Evolutionary conservation across 2,329 filamentous ascomycete genomes (phyloP), one percentile per base, ranked within the genome.

Genomic region (Alternaria arbusti): DNA sequence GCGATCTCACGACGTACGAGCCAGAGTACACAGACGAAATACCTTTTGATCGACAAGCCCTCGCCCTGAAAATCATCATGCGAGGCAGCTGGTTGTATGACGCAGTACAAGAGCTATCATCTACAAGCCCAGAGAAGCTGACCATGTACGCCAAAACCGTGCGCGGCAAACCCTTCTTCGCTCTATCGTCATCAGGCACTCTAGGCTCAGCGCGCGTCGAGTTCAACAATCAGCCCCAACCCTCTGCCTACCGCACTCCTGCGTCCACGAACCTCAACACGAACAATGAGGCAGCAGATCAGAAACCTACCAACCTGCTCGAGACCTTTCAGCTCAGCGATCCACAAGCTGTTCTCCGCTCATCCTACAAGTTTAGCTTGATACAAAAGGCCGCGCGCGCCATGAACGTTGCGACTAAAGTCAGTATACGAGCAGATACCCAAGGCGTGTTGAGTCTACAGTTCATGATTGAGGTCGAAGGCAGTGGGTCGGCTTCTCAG

Each of bases 11-110:
- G 8, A 98, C 96, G 0, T 99, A 97, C 81, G 87, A 94, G 54
- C 88, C 91, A 54, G 78, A 74, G 10, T 79, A 76, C 52, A 64
- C 68, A n/a, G 90, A 94, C 55, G 91, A 94, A 55, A 98, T 99
- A 49, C 96, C 95, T 0, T 93, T 99, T 70, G 89, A 95, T 74
- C 88, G 94, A 30, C 88, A 93, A 54, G 87, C 90, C 56, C 85
- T 98, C 9, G 85, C 89, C 9, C 91, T 97, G 83, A 99, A 98
- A 79, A 93, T 97, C 63, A 98, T 99, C 76, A 97, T 97, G 91
- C 91, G 90, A 70, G 88, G 90, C 11, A 86, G 87, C 32, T 90
- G 88, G 80, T 86, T 95, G 5, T 86, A 91, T 11, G 91, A 94
- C 73, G 89, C 90, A 15, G 83, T 94, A 44, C 86, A 87, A 1